Conservation (phyloP, 257 asterid species). For the Nemophila menziesii region DNA sequence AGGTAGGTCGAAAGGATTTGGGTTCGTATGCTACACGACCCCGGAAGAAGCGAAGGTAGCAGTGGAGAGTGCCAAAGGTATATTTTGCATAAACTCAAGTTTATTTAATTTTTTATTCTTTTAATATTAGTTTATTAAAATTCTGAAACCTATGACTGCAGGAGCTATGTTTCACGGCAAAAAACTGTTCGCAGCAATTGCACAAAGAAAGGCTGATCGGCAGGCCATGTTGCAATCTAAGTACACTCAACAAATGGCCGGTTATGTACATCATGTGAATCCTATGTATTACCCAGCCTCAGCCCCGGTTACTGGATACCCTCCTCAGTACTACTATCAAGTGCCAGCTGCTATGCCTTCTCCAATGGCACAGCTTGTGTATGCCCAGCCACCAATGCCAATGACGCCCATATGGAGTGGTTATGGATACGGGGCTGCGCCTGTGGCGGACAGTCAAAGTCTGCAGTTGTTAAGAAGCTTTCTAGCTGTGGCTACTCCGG, state of each 20-base stretch:
- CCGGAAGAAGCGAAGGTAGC: conserved; percentile 70
- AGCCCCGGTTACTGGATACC: conserved; percentile 49
- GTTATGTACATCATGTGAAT: no score
- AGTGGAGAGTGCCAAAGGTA: conserved; percentile 48
- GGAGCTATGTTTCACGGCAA: conserved; percentile 59
- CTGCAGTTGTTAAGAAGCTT: no score
- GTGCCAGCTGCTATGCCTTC: conserved; percentile 39
- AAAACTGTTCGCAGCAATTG: conserved; percentile 68
- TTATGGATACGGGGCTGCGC: no score
- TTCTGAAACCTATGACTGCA: conserved; percentile 11
- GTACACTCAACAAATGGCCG: conserved; percentile 46
- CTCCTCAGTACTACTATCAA: conserved; percentile 50
- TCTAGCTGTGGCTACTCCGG: no score
- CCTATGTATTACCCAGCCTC: conserved; percentile 52
- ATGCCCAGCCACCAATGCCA: conserved; percentile 47
- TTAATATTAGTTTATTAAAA: not conserved
- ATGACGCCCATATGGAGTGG: conserved; percentile 67
- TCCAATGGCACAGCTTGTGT: conserved; percentile 37
- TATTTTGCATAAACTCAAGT: conserved; percentile 5
- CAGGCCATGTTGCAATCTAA: conserved; percentile 48
- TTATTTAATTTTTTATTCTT: not conserved
- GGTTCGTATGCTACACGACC: conserved; percentile 78
- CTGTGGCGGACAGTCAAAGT: no score
- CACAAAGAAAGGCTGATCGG: conserved; percentile 86
- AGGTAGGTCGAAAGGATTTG: conserved; percentile 77